A percentile compares a stretch with the other conserved stretches of the same genome.
These are phyloP conservation scores for Apiospora koreana DNA, from an alignment of 2,329 filamentous ascomycete genomes.

Conservation along the genomic window DNA sequence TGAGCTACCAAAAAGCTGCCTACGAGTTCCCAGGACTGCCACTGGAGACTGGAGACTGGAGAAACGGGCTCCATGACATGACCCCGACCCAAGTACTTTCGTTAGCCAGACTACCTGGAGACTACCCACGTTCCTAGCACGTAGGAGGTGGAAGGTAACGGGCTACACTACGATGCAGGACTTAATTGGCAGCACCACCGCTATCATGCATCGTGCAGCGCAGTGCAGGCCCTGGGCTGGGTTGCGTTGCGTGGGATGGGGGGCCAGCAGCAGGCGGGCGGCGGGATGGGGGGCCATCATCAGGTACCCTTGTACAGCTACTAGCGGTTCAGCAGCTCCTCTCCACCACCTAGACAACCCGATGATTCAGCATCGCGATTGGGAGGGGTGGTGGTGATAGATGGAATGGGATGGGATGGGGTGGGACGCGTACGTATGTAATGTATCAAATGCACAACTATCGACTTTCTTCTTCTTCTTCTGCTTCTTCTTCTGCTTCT, in stretches of 20 bases:
- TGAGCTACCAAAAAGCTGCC: not conserved
- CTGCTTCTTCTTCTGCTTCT: too few relatives aligned
- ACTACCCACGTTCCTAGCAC: not conserved
- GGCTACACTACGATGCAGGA: not conserved
- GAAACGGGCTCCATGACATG: not conserved
- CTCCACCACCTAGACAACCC: not conserved
- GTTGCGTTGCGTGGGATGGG: constrained; percentile 8
- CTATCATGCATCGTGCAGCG: constrained; percentile 3
- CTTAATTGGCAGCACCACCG: constrained; percentile 6
- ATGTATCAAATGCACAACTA: not conserved
- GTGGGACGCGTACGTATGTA: constrained; percentile 3
- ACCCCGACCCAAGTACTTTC: constrained; percentile 4
- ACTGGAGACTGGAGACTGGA: not conserved
- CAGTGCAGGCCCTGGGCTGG: not conserved
- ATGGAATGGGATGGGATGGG: not conserved
- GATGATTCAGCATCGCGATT: not conserved
- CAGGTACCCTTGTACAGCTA: not conserved
- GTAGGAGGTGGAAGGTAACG: not conserved
- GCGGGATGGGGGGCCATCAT: not conserved
- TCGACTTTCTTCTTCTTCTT: not conserved
- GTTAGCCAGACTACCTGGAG: not conserved
- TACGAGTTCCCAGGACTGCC: not conserved
- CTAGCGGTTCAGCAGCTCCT: not conserved
- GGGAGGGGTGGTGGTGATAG: not conserved
- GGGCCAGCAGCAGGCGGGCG: not conserved